Base-by-base conservation (phyloP, 2,329 filamentous ascomycete genomes). In the Cladosporium phlei region DNA sequence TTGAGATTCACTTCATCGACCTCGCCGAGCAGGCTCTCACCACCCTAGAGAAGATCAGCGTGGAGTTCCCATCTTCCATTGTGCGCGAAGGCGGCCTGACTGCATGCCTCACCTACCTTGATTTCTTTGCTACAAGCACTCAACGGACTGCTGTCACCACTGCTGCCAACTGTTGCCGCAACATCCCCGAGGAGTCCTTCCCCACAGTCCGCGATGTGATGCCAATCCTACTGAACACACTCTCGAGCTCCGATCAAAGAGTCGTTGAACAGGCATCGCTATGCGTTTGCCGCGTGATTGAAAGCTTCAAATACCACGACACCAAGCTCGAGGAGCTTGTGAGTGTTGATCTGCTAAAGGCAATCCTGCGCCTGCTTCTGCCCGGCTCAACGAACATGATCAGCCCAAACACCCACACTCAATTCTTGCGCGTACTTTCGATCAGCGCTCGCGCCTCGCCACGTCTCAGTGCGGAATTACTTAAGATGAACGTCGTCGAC, bases 1-100 rank as follows among this genome's bases (percentile, higher is more conserved):
- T 97, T 51, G 90, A 97, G 67, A 97, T 97, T 35, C 85, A 91
- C 52, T 98, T 91, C 66, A 98, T 98, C 64, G 93, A 98, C 66
- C 75, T 98, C 45, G 94, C 94, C 28, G 93, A 98, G 69, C 94
- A 98, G 70, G 89, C 93, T 48, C 72, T 98, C 39, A 98, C 89
- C 71, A 98, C 93, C 0, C 74, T 98, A 44, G 90, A 97, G 64
- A 98, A 97, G 69, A 96, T 98, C 39, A 98, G 93, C 0, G 82
- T 91, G 47, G 93, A 98, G 63, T 98, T 95, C 62, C 93, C 93
- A 1, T 83, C 86, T 3, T 89, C 88, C 47, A 98, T 98, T 57
- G 93, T 98, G 34, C 86, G 90, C 42, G 93, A 97, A 69, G 94
- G 93, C 38, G 93, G 93, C 9, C 74, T 98, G 52, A 95, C 88